These are phyloP conservation scores for Metarhizium sp. DNA, from an alignment of 2,329 filamentous ascomycete species.

Conservation along the genomic window DNA sequence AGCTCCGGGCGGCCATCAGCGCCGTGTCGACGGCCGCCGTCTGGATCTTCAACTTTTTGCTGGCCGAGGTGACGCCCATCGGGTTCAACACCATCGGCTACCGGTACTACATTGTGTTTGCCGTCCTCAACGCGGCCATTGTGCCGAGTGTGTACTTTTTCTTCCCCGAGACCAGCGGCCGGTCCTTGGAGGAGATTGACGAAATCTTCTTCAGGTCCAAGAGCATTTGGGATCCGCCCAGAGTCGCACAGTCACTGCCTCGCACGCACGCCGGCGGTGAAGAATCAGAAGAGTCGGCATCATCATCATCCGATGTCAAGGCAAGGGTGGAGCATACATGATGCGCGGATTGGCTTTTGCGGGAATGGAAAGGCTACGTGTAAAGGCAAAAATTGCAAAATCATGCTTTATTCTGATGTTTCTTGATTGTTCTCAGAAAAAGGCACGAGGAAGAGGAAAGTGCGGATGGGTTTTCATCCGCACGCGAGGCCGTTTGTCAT, in stretches of 20 bases:
- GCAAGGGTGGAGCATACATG: neutral
- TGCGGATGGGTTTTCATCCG: too few relatives aligned
- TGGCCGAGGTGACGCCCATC: conserved; percentile 54
- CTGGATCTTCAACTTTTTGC: conserved; percentile 30
- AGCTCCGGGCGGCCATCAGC: conserved; percentile 33
- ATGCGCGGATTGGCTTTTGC: neutral
- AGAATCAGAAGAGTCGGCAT: neutral
- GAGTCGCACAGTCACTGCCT: neutral
- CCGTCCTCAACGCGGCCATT: conserved; percentile 32
- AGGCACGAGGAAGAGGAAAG: too few relatives aligned
- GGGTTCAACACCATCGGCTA: conserved; percentile 49
- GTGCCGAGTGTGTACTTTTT: conserved; percentile 29
- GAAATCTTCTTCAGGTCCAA: conserved; percentile 12
- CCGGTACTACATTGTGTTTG: conserved; percentile 37
- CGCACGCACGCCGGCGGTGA: neutral
- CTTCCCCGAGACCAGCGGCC: conserved; percentile 18
- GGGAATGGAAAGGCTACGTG: too few relatives aligned
- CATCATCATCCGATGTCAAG: neutral
- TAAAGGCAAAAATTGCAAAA: too few relatives aligned
- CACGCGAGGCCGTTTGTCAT: too few relatives aligned
- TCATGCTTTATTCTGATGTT: too few relatives aligned
- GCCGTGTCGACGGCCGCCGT: conserved; percentile 41
- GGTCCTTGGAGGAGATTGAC: conserved; percentile 20
- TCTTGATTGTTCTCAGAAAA: too few relatives aligned
- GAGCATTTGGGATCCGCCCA: conserved; percentile 6